phyloP scores from a whole-genome alignment of 192 early-diverging fungal genomes.

The Coemansia sp. region DNA sequence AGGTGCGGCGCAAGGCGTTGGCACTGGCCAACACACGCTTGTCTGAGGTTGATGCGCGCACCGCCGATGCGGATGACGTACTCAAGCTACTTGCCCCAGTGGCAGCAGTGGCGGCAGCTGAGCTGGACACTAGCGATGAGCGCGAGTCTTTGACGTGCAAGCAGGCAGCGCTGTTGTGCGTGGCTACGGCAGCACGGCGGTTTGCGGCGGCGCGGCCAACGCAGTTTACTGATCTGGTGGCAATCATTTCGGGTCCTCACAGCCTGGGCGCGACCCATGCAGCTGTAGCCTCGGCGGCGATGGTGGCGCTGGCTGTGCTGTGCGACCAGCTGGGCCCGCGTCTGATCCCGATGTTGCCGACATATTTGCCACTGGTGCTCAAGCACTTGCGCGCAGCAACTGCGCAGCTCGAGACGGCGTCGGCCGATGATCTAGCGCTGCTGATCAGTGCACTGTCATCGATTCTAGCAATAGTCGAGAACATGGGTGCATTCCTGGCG shows the following conservation, averaged over 20 bases:
- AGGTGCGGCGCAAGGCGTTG: constrained; percentile 75
- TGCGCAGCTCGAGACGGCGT: constrained; percentile 19
- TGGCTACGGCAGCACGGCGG: constrained; percentile 68
- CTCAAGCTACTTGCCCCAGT: constrained; percentile 39
- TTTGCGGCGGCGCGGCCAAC: constrained; percentile 64
- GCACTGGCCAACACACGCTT: constrained; percentile 72
- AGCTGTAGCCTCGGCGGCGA: constrained; percentile 47
- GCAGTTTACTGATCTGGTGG: constrained; percentile 62
- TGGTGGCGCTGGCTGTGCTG: constrained; percentile 48
- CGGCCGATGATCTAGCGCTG: constrained; percentile 45
- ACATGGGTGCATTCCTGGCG: constrained; percentile 52
- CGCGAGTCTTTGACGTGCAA: constrained; percentile 48
- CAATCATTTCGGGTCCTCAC: constrained; percentile 51
- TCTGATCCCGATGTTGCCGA: constrained; percentile 74
- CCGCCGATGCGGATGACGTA: constrained; percentile 28
- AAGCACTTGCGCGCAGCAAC: constrained; percentile 50
- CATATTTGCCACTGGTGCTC: constrained; percentile 78
- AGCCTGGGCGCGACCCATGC: constrained; percentile 37
- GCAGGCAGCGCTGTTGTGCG: constrained; percentile 76
- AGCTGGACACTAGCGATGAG: constrained; percentile 37
- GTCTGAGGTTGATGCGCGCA: constrained; percentile 6
- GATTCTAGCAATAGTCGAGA: constrained; percentile 48
- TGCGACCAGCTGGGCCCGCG: constrained; percentile 73
- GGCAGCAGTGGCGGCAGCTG: constrained; percentile 13
- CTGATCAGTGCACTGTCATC: constrained; percentile 38